Conservation (phyloP, 2,329 filamentous ascomycete species). For the Phyllosticta citriasiana region DNA sequence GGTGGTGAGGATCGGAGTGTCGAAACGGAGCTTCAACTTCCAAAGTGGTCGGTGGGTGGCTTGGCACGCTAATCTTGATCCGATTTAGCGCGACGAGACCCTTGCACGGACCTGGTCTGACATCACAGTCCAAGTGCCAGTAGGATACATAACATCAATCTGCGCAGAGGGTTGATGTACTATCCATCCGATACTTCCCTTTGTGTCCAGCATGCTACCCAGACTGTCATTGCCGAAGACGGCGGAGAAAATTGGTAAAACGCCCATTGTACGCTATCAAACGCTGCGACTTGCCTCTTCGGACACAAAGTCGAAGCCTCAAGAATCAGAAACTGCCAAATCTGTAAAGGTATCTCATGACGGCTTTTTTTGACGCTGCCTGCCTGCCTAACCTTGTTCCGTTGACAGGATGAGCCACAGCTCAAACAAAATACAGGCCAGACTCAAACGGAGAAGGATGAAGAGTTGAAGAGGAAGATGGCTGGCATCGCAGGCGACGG, state of each 20-base stretch:
- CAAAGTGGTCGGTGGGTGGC: background rate
- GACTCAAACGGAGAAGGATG: constrained; percentile 49
- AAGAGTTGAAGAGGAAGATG: constrained; percentile 55
- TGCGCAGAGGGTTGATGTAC: too few relatives aligned
- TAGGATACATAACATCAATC: too few relatives aligned
- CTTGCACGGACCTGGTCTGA: background rate
- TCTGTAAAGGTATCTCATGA: background rate
- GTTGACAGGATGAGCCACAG: background rate
- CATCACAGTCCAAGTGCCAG: background rate
- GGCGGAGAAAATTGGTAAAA: background rate
- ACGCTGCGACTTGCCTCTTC: background rate
- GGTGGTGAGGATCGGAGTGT: constrained; percentile 13
- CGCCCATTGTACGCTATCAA: background rate
- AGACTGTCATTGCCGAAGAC: background rate
- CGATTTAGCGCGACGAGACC: background rate
- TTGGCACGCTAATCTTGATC: background rate
- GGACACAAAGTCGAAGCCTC: background rate
- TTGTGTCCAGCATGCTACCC: background rate
- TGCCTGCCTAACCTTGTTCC: background rate
- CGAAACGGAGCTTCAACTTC: background rate
- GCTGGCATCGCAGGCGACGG: constrained; percentile 60
- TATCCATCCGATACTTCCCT: background rate
- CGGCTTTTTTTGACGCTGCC: background rate
- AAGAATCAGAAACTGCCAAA: background rate
- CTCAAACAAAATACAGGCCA: background rate